Evolutionary conservation across 1,139 yeast genomes (phyloP).

Genomic region (Yamadazyma spencermartinsiae): DNA sequence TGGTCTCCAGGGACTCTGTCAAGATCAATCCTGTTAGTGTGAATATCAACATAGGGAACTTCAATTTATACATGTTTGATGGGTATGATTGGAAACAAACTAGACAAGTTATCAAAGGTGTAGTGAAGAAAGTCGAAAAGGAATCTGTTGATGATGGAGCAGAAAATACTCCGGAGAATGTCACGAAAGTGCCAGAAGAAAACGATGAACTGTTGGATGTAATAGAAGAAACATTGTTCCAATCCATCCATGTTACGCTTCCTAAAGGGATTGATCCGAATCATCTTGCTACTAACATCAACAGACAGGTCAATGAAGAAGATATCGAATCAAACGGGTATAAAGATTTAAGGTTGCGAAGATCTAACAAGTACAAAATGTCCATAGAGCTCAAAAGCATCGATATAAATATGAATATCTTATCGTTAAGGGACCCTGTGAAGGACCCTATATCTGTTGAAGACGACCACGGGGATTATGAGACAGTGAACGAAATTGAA

Average conservation of each 20-base stretch:
- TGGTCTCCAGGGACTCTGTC: slow-evolving; percentile 5
- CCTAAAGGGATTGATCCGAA: slow-evolving; percentile 53
- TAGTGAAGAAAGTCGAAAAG: slow-evolving; percentile 61
- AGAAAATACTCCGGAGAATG: slow-evolving; percentile 15
- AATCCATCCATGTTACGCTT: slow-evolving; percentile 69
- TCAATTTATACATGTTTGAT: slow-evolving; percentile 63
- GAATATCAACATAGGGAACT: slow-evolving; percentile 25
- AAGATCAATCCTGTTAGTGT: slow-evolving; percentile 30
- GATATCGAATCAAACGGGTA: slow-evolving; percentile 16
- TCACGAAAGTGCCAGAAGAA: slow-evolving; percentile 12
- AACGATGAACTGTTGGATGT: slow-evolving; percentile 25
- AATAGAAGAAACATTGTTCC: slow-evolving; percentile 66
- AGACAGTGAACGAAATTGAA: slow-evolving; percentile 49
- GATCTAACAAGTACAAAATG: slow-evolving; percentile 68
- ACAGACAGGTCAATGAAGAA: slow-evolving; percentile 40
- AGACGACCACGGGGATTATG: slow-evolving; percentile 24
- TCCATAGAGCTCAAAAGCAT: slow-evolving; percentile 56
- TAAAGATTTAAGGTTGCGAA: slow-evolving; percentile 54
- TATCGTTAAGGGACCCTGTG: slow-evolving; percentile 50
- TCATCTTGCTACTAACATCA: slow-evolving; percentile 53
- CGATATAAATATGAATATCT: slow-evolving; percentile 46
- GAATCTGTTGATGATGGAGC: slow-evolving; percentile 33
- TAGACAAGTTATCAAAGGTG: slow-evolving; percentile 60
- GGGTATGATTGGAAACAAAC: slow-evolving; percentile 94
- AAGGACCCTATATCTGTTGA: slow-evolving; percentile 20